These are phyloP conservation scores for Pharnaceum exiguum DNA, from an alignment of 148 eudicot genomes.

Conservation along the genomic window DNA sequence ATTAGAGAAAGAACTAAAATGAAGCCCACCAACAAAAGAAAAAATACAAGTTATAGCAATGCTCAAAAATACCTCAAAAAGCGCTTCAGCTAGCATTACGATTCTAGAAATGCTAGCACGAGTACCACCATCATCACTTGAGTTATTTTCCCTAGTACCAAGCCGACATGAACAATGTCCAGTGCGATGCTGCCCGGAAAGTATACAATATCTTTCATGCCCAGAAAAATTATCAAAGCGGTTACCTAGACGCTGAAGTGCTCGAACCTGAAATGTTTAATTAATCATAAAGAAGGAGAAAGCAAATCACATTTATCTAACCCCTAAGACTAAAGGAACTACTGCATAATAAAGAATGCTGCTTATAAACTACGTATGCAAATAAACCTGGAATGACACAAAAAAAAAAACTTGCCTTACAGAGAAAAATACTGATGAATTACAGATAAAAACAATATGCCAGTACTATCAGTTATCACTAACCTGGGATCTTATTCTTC, in stretches of 20 bases:
- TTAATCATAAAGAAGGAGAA: slow-evolving; percentile 1
- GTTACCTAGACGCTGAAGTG: slow-evolving; percentile 87
- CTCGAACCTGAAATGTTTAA: slow-evolving; percentile 62
- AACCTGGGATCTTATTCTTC: slow-evolving; percentile 99
- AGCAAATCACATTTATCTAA: background rate
- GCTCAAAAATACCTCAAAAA: slow-evolving; percentile 77
- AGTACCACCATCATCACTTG: slow-evolving; percentile 64
- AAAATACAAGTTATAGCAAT: too few species aligned
- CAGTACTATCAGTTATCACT: too few species aligned
- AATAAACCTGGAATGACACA: background rate
- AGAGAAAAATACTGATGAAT: background rate
- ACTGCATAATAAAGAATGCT: background rate
- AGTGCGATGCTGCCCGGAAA: slow-evolving; percentile 87
- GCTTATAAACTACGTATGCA: too few species aligned
- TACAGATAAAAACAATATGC: background rate
- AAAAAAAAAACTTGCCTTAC: background rate
- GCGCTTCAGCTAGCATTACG: slow-evolving; percentile 95
- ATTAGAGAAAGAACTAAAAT: background rate
- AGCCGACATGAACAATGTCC: slow-evolving; percentile 81
- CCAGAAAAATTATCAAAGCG: slow-evolving; percentile 85
- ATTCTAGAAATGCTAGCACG: slow-evolving; percentile 97
- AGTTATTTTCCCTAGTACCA: slow-evolving; percentile 39
- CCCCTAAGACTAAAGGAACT: background rate
- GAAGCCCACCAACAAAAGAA: background rate
- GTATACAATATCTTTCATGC: slow-evolving; percentile 83